Conservation (phyloP, 768 basidiomycete genomes). For the Mycena maculata region DNA sequence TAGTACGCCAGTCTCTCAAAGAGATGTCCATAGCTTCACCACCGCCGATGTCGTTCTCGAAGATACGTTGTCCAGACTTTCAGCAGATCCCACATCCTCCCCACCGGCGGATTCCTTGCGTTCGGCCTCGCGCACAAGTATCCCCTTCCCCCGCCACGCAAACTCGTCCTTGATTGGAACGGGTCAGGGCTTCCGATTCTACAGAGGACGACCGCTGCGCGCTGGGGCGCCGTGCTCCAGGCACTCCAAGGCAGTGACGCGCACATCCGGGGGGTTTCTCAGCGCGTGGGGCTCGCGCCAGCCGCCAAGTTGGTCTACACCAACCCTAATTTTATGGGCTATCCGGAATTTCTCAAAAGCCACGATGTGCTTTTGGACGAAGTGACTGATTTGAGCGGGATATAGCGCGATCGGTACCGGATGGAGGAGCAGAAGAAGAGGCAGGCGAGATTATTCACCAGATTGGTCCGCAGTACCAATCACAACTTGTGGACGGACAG, state of each 20-base stretch:
- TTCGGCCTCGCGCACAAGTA: slow-evolving; percentile 8
- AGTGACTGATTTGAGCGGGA: not conserved
- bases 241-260: not conserved
- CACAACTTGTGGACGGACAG: too few relatives aligned
- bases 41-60: not conserved
- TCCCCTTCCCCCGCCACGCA: not conserved
- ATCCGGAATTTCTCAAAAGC: not conserved
- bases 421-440: too few relatives aligned
- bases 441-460: not conserved
- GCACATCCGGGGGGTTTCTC: not conserved
- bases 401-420: too few relatives aligned
- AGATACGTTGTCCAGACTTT: not conserved
- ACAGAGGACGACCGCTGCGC: not conserved
- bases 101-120: slow-evolving; percentile 1
- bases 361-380: not conserved
- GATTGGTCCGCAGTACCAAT: too few relatives aligned
- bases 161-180: not conserved
- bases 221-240: not conserved
- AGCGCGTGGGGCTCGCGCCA: not conserved
- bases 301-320: not conserved
- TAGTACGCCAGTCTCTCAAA: too few relatives aligned
- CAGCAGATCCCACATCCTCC: not conserved
- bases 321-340: too few relatives aligned
- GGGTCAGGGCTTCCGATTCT: not conserved
- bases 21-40: not conserved